A percentile compares a stretch with the other conserved stretches of the same genome.
Evolutionary conservation across 2,329 filamentous ascomycete genomes (phyloP).

Genomic region (Colletotrichum salicis): DNA sequence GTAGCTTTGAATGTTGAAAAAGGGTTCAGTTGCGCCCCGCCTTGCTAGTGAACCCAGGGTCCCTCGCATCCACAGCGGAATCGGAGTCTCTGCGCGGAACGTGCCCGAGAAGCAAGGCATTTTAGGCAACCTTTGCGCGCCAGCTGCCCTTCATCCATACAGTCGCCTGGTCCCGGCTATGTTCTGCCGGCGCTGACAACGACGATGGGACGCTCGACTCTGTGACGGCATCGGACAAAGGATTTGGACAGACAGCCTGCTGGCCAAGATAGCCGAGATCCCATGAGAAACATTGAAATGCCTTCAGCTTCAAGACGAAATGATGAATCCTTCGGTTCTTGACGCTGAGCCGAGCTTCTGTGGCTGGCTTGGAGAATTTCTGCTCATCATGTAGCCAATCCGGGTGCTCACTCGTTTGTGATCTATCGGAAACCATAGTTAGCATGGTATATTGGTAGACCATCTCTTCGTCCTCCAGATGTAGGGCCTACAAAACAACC

Average conservation of each 20-base stretch:
- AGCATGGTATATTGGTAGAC: neutral
- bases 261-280: neutral
- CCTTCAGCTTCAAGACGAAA: neutral
- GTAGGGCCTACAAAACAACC: neutral
- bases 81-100: slow-evolving; percentile 18
- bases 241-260: neutral
- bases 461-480: neutral
- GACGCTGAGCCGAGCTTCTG: neutral
- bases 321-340: neutral
- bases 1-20: slow-evolving; percentile 5
- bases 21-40: slow-evolving; percentile 1
- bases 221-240: neutral
- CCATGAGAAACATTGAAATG: neutral
- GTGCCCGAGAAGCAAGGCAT: neutral
- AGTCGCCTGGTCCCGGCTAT: neutral
- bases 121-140: slow-evolving; percentile 14
- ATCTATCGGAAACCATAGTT: neutral
- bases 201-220: neutral
- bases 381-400: neutral
- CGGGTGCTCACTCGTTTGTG: neutral
- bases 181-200: slow-evolving; percentile 2
- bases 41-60: neutral
- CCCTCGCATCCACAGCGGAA: slow-evolving; percentile 25
- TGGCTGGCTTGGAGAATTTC: neutral
- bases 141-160: neutral